Base-by-base conservation (phyloP, 371 early-diverging fungal species). In the Blakeslea trispora region DNA sequence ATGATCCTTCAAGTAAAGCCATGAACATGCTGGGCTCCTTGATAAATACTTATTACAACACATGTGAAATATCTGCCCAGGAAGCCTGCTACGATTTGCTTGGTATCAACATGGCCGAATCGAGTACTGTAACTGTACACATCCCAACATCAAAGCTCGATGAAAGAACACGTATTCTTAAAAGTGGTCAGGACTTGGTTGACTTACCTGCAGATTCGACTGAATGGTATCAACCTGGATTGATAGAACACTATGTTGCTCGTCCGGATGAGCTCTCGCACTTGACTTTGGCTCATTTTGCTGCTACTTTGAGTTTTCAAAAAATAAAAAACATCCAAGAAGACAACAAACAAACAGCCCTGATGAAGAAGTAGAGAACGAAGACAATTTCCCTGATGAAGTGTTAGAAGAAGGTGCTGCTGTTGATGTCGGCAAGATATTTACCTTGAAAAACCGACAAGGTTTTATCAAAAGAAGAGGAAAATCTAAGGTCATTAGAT, bases 31-130 rank as follows among this genome's bases (percentile, higher is more conserved):
- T 40, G 4, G n/a, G 40, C 40, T n/a, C 13, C 17, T 40, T 40
- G 17, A 10, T 17, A 2, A n/a, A 13, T 40, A 40, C 13, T 3
- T 40, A n/a, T 10, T 40, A 40, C 40, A 40, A 40, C 10, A 40
- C 40, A n/a, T 5, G 17, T 40, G 40, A 40, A 17, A 40, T 40
- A 13, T 40, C 40, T 40, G 40, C 40, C 10, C 40, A 40, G 10
- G 40, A 40, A 40, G 40, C 40, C 17, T 40, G n/a, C n/a, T 40
- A 40, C 40, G 10, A 40, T 11, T 40, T 40, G 40, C 40, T 40
- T 17, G 28, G 28, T 28, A 13, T 40, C 10, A 13, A 17, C 4
- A 40, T 40, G 40, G 40, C 17, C 13, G n/a, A 40, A 40, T 3
- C 40, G 2, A 40, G 40, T 40, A 40, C 40, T n/a, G 40, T 17